Evolutionary conservation across 192 early-diverging fungal species (phyloP).

Genomic region (Pilaira anomala): DNA sequence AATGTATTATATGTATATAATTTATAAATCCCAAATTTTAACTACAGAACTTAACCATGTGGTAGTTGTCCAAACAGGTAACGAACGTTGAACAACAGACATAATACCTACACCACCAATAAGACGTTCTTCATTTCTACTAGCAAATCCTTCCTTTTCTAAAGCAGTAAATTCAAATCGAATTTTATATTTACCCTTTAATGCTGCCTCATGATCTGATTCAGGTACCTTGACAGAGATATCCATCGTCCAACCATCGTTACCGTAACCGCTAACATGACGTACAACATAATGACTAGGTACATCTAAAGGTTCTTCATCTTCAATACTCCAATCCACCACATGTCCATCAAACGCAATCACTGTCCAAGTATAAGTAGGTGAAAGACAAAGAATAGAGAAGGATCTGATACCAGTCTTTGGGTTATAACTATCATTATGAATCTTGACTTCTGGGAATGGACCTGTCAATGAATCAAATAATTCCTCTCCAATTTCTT

Average conservation of each 20-base stretch:
- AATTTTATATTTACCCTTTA: slow-evolving; percentile 30
- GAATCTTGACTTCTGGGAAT: slow-evolving; percentile 38
- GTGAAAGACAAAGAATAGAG: slow-evolving; percentile 39
- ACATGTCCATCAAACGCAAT: slow-evolving; percentile 60
- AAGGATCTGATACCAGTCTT: slow-evolving; percentile 45
- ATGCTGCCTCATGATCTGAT: slow-evolving; percentile 19
- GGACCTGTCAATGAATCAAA: slow-evolving; percentile 21
- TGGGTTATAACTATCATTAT: slow-evolving; percentile 44
- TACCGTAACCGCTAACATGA: slow-evolving; percentile 48
- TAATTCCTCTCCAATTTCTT: slow-evolving; percentile 16
- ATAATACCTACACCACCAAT: slow-evolving; percentile 43
- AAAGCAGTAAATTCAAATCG: slow-evolving; percentile 48
- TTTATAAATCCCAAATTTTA: slow-evolving; percentile 37
- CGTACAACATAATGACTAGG: slow-evolving; percentile 47
- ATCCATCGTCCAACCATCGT: slow-evolving; percentile 46
- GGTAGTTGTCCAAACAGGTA: slow-evolving; percentile 37
- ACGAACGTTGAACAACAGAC: slow-evolving; percentile 13
- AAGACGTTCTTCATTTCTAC: slow-evolving; percentile 40
- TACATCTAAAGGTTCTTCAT: slow-evolving; percentile 33
- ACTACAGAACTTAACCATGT: slow-evolving; percentile 39
- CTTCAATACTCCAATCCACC: slow-evolving; percentile 51
- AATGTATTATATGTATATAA: slow-evolving; percentile 2
- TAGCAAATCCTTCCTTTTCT: slow-evolving; percentile 49
- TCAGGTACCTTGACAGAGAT: slow-evolving; percentile 44
- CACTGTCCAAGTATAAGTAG: slow-evolving; percentile 61